These are phyloP conservation scores for Scenedesmus sp. DNA, from an alignment of 163 green algal genomes.

Conservation along the genomic window DNA sequence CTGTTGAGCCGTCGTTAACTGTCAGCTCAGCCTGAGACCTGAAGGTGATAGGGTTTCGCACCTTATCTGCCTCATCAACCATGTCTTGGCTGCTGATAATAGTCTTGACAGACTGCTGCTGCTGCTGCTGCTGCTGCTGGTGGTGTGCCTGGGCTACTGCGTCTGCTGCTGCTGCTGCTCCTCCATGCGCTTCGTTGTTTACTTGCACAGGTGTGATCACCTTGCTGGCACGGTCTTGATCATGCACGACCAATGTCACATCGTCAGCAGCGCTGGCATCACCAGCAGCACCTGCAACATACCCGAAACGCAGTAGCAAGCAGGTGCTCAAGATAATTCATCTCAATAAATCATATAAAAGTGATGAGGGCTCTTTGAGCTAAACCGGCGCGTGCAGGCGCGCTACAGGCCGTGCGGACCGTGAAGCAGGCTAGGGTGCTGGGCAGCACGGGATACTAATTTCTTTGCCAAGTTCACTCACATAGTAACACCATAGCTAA, in stretches of 20 bases:
- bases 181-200: not conserved
- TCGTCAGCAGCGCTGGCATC: not conserved
- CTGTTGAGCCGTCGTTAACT: not conserved
- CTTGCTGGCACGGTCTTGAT: not conserved
- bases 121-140: conserved; percentile 2
- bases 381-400: not conserved
- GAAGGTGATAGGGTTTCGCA: conserved; percentile 26
- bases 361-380: too few relatives aligned
- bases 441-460: not conserved
- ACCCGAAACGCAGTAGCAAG: not conserved
- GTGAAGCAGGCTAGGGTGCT: not conserved
- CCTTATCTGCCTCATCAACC: not conserved
- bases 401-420: not conserved
- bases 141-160: not conserved
- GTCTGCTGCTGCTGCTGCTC: not conserved
- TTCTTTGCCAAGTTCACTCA: not conserved
- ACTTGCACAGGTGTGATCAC: not conserved
- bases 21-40: not conserved
- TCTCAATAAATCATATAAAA: too few relatives aligned
- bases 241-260: conserved; percentile 2
- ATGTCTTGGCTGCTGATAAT: not conserved
- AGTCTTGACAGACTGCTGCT: not conserved
- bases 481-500: not conserved
- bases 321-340: not conserved
- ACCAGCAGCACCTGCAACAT: conserved; percentile 8